Base-by-base conservation (phyloP, 2,329 filamentous ascomycete species). In the Blastomyces parvus region DNA sequence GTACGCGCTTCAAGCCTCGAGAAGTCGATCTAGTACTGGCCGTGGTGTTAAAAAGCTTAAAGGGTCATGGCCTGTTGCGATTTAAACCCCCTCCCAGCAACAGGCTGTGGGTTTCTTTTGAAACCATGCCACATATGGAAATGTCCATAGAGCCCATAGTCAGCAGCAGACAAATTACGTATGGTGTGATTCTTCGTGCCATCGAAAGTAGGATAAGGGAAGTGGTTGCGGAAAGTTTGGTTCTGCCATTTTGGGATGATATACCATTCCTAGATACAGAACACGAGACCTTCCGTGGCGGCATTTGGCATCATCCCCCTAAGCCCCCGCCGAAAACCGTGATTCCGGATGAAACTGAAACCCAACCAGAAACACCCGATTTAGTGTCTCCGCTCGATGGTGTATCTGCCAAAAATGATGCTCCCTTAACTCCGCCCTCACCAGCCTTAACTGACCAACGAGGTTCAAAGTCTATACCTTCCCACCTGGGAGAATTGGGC, bases 51-150 rank as follows among this genome's bases (percentile, higher is more conserved):
- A 92, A 90, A 73, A 89, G 87, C 69, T 79, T 97, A 1, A 90
- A 95, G 70, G 94, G 94, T 0, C 93, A 96, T 70, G 77, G 90
- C 56, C 78, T 96, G 38, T 82, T 97, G 70, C 89, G 91, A 70
- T 87, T 97, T 74, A 99, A 99, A 74, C 90, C 94, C 7, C 91
- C 93, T 19, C 94, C 94, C 0, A 97, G 91, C 75, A 99, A 99
- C 74, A 86, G 94, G 50, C 75, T 96, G n/a, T 99, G 94, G 94
- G 85, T 97, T 68, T 88, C 91, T 0, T 99, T 99, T 72, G 90
- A 95, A 73, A 86, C 86, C n/a, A 90, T 91, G 82, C 94, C 94
- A 22, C 92, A 93, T 72, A 88, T 99, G 79, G 91, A 96, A 66
- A 87, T 97, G 82, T 86, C 86, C n/a, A 90, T 97, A 53, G 91